Evolutionary conservation across 805 yeast genomes (phyloP), one percentile per base, ranked within the genome.

Genomic region (Starmerella apicola): DNA sequence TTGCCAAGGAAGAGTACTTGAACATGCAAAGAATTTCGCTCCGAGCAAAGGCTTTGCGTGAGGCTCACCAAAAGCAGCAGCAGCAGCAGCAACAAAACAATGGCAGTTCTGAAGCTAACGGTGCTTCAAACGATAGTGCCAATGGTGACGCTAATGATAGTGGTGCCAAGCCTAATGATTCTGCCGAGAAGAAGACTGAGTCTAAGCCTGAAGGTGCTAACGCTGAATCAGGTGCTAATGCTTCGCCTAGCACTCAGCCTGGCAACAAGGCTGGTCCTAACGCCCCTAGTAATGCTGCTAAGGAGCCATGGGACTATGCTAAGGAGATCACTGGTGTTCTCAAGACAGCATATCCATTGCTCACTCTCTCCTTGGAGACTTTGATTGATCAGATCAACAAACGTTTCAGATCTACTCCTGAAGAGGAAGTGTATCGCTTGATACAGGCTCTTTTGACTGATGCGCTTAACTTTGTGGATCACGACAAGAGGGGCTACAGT

Each of bases 381-480:
- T 64, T 93, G 39, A 96, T 91, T 22, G 97, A 93, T 54, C 98
- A 93, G 64, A 83, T 91, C 40, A 79, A 78, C 53, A 95, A 85
- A 57, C 68, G 96, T 40, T 88, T 91, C 68, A 91, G 88, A 61
- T 78, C 94, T 27, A 80, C 81, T 33, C 82, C 91, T 1, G 98
- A 91, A 58, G 98, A 88, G 54, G 98, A 91, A 60, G 88, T 95
- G 1, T 93, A 91, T 60, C 68, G 99, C 49, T 67, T 91, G 40
- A 86, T 94, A 36, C 84, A 85, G 46, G 98, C 96, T 0, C 63
- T 91, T 41, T 69, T 91, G 46, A 84, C 84, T 54, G 99, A 91
- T 62, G 97, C 95, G 33, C 79, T 91, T 20, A 94, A 82, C 55
- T 84, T 81, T 54, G 74, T 81, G 59, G 85, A 85, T 54, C 72